phyloP scores from a whole-genome alignment of 441 rosid species.

The Adansonia madagascariensis region DNA sequence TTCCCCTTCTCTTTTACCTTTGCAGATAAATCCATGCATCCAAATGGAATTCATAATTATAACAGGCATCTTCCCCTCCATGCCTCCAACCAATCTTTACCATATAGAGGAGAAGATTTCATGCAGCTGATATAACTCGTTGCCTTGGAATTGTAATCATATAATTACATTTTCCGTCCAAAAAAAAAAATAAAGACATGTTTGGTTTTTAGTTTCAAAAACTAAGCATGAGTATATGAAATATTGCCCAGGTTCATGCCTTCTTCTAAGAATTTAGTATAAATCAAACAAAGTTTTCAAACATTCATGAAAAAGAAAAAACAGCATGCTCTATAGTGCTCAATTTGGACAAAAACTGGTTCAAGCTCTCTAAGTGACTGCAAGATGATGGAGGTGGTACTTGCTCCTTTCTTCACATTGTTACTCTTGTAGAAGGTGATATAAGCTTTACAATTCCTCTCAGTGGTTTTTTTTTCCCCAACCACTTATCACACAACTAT shows the following conservation, averaged over 20 bases:
- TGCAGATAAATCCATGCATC: constrained; percentile 7
- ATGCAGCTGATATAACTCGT: neutral
- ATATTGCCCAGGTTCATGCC: neutral
- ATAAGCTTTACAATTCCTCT: neutral
- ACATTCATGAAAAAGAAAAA: too few relatives aligned
- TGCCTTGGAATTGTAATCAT: neutral
- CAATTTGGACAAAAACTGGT: too few relatives aligned
- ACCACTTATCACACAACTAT: neutral
- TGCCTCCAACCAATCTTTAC: neutral
- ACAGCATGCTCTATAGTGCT: too few relatives aligned
- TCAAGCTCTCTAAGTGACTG: too few relatives aligned
- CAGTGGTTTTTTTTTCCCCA: neutral
- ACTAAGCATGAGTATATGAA: neutral
- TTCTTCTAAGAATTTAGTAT: neutral
- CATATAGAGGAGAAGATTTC: neutral
- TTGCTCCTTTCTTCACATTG: too few relatives aligned
- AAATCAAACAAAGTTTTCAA: neutral
- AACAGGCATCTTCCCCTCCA: neutral
- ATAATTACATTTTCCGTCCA: too few relatives aligned
- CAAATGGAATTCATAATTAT: neutral
- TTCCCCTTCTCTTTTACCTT: constrained; percentile 7
- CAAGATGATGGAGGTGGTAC: neutral
- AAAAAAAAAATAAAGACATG: neutral
- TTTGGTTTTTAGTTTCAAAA: neutral
- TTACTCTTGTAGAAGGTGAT: neutral